Base-by-base conservation (phyloP, 2,329 filamentous ascomycete genomes). In the Trichoderma sp. region DNA sequence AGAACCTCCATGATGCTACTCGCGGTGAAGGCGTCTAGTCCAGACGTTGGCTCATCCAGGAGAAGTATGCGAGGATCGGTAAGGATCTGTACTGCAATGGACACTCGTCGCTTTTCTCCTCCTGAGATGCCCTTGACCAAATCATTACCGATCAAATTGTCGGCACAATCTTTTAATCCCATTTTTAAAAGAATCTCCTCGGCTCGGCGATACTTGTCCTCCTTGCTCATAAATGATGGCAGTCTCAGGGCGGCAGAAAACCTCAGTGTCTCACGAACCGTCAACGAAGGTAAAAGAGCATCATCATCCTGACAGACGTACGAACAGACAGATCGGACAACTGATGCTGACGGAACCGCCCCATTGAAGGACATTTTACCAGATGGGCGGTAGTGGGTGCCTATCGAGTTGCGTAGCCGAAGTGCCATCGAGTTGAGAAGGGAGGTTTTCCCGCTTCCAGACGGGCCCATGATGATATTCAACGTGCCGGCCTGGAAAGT, bases 251-350 rank as follows among this genome's bases (percentile, higher is more conserved):
- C 89, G 3, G 91, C 91, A 2, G 91, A 87, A 74, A 91, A 92
- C 1, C 81, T 84, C 1, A 94, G 81, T 0, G 90, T 93, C 74
- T 94, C 91, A 1, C 91, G 86, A 0, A 94, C 91, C 0, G 91
- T 93, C 22, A 93, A 80, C 0, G 89, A 92, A 1, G 91, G 88
- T 7, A 93, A 82, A 2, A 94, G 80, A 1, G 90, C 91, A 72
- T 93, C 90, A 67, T 93, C 91, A 68, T 93, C 90, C 71, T 93
- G 91, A 25, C 89, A 92, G 7, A 93, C 91, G 70, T 92, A 93
- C 0, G 90, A 92, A 50, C 89, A 90, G 0, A 92, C 85, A 0
- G 90, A 91, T 34, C 89, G 84, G 37, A 93, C 84, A 4, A 93
- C 90, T 0, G 87, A 84, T 60, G 88, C 84, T 0, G 90, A 90